Percentiles rank a stretch among this genome's conserved stretches.
Conservation (phyloP, 306 rosid genomes). For the barrel medic (Medicago truncatula) region MtrunA17r5.0-ANR NC_053045.1:36161501-36162000, state of each 20-base stretch:
- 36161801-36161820: constrained; percentile 21
- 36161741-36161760: constrained; percentile 37
- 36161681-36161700: constrained; percentile 49
- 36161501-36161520: constrained; percentile 33
- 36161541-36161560: constrained; percentile 39
- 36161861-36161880: neutral
- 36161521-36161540: constrained; percentile 39
- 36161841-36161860: neutral
- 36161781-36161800: constrained; percentile 37
- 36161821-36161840: neutral
- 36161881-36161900: neutral
- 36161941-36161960: too few species aligned
- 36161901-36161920: neutral
- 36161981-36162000: too few species aligned
- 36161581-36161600: constrained; percentile 26
- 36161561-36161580: constrained; percentile 45
- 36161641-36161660: constrained; percentile 55
- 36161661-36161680: constrained; percentile 42
- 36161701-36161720: constrained; percentile 41
- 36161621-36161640: constrained; percentile 43
- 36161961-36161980: too few species aligned
- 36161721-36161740: constrained; percentile 35
- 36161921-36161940: too few species aligned
- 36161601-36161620: constrained; percentile 42
- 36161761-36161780: constrained; percentile 25